phyloP scores from a whole-genome alignment of 176 grass and related monocot genomes.

The maize (Zea mays) region DNA sequence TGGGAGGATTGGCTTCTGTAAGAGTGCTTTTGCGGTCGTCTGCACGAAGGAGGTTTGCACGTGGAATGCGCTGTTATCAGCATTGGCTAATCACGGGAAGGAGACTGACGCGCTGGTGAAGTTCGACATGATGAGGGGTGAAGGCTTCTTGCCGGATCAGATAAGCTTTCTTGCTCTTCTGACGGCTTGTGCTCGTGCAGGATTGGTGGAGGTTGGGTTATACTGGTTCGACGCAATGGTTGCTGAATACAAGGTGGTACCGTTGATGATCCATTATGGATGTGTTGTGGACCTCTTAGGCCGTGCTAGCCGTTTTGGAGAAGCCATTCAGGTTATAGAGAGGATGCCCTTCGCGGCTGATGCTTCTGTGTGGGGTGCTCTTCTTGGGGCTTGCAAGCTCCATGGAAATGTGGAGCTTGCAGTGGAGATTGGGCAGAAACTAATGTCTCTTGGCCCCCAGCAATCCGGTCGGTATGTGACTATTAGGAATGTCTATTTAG shows the following conservation, averaged over 20 bases:
- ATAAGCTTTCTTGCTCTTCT: conserved; percentile 67
- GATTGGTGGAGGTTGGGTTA: conserved; percentile 62
- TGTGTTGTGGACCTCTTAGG: conserved; percentile 70
- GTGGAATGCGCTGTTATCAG: conserved; percentile 65
- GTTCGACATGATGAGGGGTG: conserved; percentile 49
- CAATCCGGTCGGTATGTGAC: conserved; percentile 50
- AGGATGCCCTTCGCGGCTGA: conserved; percentile 64
- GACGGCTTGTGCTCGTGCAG: conserved; percentile 54
- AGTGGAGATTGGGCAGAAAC: conserved; percentile 41
- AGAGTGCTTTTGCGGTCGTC: conserved; percentile 35
- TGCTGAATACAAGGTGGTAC: conserved; percentile 44
- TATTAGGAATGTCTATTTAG: conserved; percentile 61
- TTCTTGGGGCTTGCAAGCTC: conserved; percentile 69
- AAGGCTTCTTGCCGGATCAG: conserved; percentile 56
- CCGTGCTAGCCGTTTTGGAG: conserved; percentile 43
- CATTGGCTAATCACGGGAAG: conserved; percentile 58
- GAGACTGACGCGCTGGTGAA: conserved; percentile 52
- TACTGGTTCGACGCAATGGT: conserved; percentile 53
- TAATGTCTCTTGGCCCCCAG: conserved; percentile 54
- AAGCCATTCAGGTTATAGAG: conserved; percentile 54
- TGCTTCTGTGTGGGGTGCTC: conserved; percentile 71
- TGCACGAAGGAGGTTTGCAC: conserved; percentile 50
- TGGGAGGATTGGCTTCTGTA: conserved; percentile 50
- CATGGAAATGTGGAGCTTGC: conserved; percentile 54
- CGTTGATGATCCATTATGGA: conserved; percentile 73